These are phyloP conservation scores for Nothophoma quercina DNA, from an alignment of 2,329 filamentous ascomycete species.

Conservation along the genomic window DNA sequence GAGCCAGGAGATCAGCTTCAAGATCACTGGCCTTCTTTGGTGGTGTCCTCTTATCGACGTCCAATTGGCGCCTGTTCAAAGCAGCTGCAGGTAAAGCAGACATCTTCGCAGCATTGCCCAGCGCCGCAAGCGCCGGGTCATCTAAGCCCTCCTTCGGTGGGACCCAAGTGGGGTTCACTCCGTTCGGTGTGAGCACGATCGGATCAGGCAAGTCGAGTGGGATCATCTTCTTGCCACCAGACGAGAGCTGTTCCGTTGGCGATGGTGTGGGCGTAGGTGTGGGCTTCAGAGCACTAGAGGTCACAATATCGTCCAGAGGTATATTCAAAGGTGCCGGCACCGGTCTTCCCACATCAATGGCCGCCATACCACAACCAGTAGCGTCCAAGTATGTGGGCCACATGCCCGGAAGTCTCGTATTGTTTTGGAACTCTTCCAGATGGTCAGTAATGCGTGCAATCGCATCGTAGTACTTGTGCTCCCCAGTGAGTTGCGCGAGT, in stretches of 20 bases:
- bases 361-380: slow-evolving; percentile 44
- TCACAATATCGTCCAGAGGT: slow-evolving; percentile 1
- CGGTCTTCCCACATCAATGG: slow-evolving; percentile 34
- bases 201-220: slow-evolving; percentile 41
- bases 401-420: slow-evolving; percentile 57
- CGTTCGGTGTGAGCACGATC: slow-evolving; percentile 33
- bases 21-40: slow-evolving; percentile 11
- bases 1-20: slow-evolving; percentile 14
- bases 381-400: slow-evolving; percentile 58
- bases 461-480: slow-evolving; percentile 58
- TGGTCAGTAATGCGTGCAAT: slow-evolving; percentile 55
- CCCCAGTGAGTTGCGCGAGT: slow-evolving; percentile 56
- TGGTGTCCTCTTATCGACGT: slow-evolving; percentile 27
- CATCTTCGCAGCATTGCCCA: slow-evolving; percentile 21
- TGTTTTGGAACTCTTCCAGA: slow-evolving; percentile 54
- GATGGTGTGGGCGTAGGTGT: slow-evolving; percentile 10
- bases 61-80: slow-evolving; percentile 33
- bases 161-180: slow-evolving; percentile 23
- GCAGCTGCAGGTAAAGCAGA: slow-evolving; percentile 14
- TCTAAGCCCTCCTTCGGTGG: slow-evolving; percentile 11
- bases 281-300: not conserved
- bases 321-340: slow-evolving; percentile 24
- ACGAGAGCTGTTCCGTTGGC: slow-evolving; percentile 32
- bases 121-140: slow-evolving; percentile 18
- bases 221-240: slow-evolving; percentile 43